Base-by-base conservation (phyloP, 495 filamentous ascomycete genomes). In the Penicillium angulare region DNA sequence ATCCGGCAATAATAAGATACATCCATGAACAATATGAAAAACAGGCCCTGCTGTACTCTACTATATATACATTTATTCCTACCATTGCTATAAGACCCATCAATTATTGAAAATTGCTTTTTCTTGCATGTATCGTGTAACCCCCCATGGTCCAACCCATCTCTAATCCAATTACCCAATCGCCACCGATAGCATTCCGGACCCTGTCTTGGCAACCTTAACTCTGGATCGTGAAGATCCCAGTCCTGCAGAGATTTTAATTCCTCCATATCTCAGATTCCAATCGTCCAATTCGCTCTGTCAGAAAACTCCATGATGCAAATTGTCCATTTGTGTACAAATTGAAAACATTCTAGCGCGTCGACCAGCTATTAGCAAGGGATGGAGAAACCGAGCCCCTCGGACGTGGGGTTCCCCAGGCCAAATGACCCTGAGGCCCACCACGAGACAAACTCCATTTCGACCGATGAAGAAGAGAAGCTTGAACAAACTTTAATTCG, bases 401-500 rank as follows among this genome's bases (percentile, higher is more conserved):
- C 17, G 21, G 43, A 33, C 43, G 29, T 31, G 43, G 43, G 31
- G 22, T 29, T 9, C 21, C 29, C 43, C 27, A 17, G 10, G 31
- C 21, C 49, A 23, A 40, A n/a, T 7, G 32, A 50, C 15, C 32
- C 50, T 16, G 41, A 43, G 22, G 16, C 50, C 23, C 39, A 40
- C 5, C 51, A 59, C 23, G 50, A 49, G 35, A 15, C 39, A 29
- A 60, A 44, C 18, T 67, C 60, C 3, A 56, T 40, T 15, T 33
- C 49, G 17, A 60, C 64, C 2, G 61, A 59, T 15, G 53, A 75
- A 34, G 76, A 80, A 13, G 55, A 59, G 46, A 56, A 67, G 40
- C 67, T 66, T 17, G 79, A 81, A 56, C 64, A 54, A 24, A 70
- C 65, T 20, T 50, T 83, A 8, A 68, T 80, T 3, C 49, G 75